Base-by-base conservation (phyloP, 768 basidiomycete genomes). In the Auriscalpium orientale region DNA sequence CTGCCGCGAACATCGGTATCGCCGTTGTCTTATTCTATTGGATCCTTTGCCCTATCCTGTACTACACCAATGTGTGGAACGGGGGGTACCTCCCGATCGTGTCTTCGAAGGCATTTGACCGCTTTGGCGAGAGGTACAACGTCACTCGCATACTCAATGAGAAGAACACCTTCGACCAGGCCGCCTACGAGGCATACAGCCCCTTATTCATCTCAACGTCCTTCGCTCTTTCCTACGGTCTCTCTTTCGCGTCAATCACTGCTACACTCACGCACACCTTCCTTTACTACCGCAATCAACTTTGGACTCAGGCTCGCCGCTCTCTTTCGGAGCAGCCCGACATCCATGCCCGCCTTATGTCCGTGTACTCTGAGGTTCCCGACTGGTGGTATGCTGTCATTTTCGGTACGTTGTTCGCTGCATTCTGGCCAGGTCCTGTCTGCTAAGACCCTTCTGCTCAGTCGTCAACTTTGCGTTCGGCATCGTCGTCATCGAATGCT, bases 381-480 rank as follows among this genome's bases (percentile, higher is more conserved):
- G n/a, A n/a, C n/a, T n/a, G n/a, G n/a, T n/a, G n/a, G n/a, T n/a
- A n/a, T n/a, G n/a, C n/a, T n/a, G n/a, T n/a, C n/a, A n/a, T n/a
- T n/a, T n/a, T n/a, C n/a, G n/a, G 21, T 67, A 69, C 57, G 57
- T 74, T 62, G 73, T n/a, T 21, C 52, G 40, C 35, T 18, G 21
- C 45, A 36, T 28, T 36, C 33, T n/a, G 8, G 50, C 18, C 18
- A 43, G 6, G 38, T 44, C 21, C n/a, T 4, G 7, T 28, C 5
- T 5, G 22, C 22, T 28, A 28, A 28, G 22, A 28, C 22, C 22
- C n/a, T 28, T 28, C 3, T 28, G 22, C 22, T 28, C 22, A 78
- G 77, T 82, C 55, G 52, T 70, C 56, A 85, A 86, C 81, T 89
- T 88, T 64, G 77, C 71, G 0, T 78, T 87, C 55, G 86, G 86